Evolutionary conservation across 805 yeast species (phyloP).

Genomic region (Pichia californica): DNA sequence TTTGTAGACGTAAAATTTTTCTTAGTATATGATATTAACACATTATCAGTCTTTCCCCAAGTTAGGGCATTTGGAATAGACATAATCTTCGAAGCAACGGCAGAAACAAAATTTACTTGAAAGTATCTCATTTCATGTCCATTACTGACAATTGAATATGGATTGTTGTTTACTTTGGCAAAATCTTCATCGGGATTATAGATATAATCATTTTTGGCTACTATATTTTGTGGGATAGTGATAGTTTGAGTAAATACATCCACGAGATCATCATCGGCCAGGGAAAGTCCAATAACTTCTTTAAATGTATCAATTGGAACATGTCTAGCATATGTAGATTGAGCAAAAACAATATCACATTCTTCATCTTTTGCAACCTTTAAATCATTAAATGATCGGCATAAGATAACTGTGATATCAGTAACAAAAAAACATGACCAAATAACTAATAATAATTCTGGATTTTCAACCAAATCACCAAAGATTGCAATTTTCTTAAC

Average conservation of each 20-base stretch:
- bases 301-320: background rate
- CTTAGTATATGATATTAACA: slow-evolving; percentile 18
- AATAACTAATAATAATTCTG: slow-evolving; percentile 20
- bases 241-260: background rate
- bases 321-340: no score
- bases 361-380: background rate
- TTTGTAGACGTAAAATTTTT: slow-evolving; percentile 5
- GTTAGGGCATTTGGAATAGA: slow-evolving; percentile 24
- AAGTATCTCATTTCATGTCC: slow-evolving; percentile 22
- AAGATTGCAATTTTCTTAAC: slow-evolving; percentile 20
- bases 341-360: background rate
- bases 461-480: slow-evolving; percentile 13
- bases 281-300: background rate
- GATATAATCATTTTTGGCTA: slow-evolving; percentile 2
- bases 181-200: slow-evolving; percentile 21
- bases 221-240: background rate
- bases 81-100: slow-evolving; percentile 30
- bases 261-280: background rate
- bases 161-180: slow-evolving; percentile 22
- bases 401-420: slow-evolving; percentile 33
- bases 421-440: slow-evolving; percentile 29
- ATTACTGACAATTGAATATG: slow-evolving; percentile 20
- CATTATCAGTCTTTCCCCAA: slow-evolving; percentile 24
- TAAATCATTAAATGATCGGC: slow-evolving; percentile 16
- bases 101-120: slow-evolving; percentile 32